These are phyloP conservation scores for Termitomyces sp. DNA, from an alignment of 768 basidiomycete genomes.

Conservation along the genomic window DNA sequence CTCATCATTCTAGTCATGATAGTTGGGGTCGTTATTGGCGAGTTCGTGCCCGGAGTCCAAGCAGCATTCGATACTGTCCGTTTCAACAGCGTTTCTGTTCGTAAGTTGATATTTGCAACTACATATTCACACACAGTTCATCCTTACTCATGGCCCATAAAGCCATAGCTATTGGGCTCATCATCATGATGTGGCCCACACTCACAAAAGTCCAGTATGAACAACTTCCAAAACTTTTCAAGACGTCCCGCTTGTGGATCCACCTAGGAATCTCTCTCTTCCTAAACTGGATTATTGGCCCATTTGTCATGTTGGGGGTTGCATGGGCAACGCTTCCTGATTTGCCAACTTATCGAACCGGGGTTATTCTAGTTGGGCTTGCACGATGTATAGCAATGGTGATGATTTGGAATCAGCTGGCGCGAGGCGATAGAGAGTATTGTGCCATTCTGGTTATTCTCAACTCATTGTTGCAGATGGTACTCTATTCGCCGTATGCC, in stretches of 20 bases:
- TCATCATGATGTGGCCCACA: constrained; percentile 89
- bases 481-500: constrained; percentile 72
- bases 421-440: constrained; percentile 65
- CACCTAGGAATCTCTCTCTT: constrained; percentile 68
- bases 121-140: background rate
- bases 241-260: constrained; percentile 53
- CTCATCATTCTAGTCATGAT: constrained; percentile 61
- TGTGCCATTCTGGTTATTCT: constrained; percentile 80
- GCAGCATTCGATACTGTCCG: constrained; percentile 60
- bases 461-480: constrained; percentile 78
- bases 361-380: constrained; percentile 81
- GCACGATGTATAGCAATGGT: constrained; percentile 76
- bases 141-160: background rate
- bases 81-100: constrained; percentile 72
- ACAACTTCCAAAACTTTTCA: constrained; percentile 54
- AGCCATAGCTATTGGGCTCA: constrained; percentile 82
- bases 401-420: constrained; percentile 80
- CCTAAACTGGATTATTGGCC: constrained; percentile 81
- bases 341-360: constrained; percentile 68
- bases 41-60: constrained; percentile 59
- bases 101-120: constrained; percentile 43
- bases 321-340: constrained; percentile 88
- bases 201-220: constrained; percentile 80
- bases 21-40: constrained; percentile 71
- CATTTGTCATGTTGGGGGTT: constrained; percentile 79